Evolutionary conservation across 495 filamentous ascomycete species (phyloP), one percentile per base, ranked within the genome.

Genomic region (Pyrenula aspistea): DNA sequence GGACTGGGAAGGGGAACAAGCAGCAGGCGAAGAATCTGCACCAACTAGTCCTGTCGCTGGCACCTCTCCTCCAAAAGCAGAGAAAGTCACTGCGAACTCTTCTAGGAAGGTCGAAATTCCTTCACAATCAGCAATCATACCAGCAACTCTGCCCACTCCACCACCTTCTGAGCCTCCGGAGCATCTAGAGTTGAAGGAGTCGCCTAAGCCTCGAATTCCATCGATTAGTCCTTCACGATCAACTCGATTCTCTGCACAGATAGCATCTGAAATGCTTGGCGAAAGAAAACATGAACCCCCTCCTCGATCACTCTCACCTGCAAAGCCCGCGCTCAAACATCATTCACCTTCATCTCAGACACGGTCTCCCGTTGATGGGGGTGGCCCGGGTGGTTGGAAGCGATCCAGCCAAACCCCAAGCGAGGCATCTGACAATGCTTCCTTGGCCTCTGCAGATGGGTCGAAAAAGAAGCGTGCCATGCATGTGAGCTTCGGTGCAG

Each of bases 401-500:
- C 53, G 60, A 50, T 53, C 60, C 25, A 69, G 71, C n/a, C 71
- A 70, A n/a, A 61, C 70, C 12, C 60, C 73, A 10, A 83, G 81
- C 61, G 84, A 87, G 56, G 60, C 73, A 1, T 87, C 83, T 0
- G 82, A 85, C 61, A 79, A 72, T 11, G 76, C 76, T 2, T 84
- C 82, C 2, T 68, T 75, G 10, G 68, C 68, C 11, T 82, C 80
- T 4, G 85, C 89, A 22, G 87, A 90, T 22, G 50, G 50, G 20
- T 57, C 64, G 2, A 67, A 74, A 23, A 84, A 80, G 50, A 92
- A 83, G 68, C 91, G 86, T 63, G 71, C 74, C 23, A 83, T 78
- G 8, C 81, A 89, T 54, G 91, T 96, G 60, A 95, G 89, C 68
- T 96, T 95, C 61, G 88, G 93, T 59, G 89, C 94, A 22, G 78